phyloP scores from a whole-genome alignment of 164 flowering plant species.

The Aristolochia californica region DNA sequence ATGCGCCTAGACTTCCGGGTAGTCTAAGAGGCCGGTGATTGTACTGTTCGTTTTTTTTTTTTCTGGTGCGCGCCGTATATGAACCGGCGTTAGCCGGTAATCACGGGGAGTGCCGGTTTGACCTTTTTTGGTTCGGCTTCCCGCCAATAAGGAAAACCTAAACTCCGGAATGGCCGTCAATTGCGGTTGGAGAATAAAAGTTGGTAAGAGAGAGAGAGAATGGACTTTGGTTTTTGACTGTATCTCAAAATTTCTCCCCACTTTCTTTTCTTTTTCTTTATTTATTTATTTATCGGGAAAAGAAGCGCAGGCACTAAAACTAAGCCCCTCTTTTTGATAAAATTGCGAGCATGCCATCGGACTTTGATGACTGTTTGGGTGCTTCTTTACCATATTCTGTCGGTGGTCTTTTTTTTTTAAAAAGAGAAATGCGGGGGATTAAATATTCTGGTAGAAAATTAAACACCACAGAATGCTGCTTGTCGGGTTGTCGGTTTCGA shows the following conservation, averaged over 20 bases:
- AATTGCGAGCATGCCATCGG: constrained; percentile 1
- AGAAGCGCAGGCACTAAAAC: not conserved
- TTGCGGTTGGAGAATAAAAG: constrained; percentile 12
- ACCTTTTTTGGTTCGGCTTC: not conserved
- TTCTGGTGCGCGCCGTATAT: not conserved
- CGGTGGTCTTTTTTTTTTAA: constrained; percentile 16
- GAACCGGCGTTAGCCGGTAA: constrained; percentile 1
- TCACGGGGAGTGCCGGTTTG: not conserved
- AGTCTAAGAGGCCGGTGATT: too few species aligned
- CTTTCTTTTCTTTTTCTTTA: not conserved
- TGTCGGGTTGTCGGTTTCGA: constrained; percentile 34
- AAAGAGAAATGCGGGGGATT: not conserved
- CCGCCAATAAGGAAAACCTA: not conserved
- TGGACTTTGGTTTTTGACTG: not conserved
- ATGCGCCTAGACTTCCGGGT: too few species aligned
- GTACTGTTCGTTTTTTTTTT: too few species aligned
- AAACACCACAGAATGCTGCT: constrained; percentile 15
- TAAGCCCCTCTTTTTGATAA: not conserved
- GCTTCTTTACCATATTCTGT: constrained; percentile 9
- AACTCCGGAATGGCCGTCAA: constrained; percentile 12
- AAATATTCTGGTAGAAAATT: constrained; percentile 2
- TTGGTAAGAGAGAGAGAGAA: too few species aligned
- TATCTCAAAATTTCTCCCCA: not conserved
- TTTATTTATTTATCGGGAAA: not conserved
- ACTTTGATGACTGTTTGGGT: not conserved